Evolutionary conservation across 805 yeast species (phyloP), one percentile per base, ranked within the genome.

Genomic region (Ogataea pignaliae): DNA sequence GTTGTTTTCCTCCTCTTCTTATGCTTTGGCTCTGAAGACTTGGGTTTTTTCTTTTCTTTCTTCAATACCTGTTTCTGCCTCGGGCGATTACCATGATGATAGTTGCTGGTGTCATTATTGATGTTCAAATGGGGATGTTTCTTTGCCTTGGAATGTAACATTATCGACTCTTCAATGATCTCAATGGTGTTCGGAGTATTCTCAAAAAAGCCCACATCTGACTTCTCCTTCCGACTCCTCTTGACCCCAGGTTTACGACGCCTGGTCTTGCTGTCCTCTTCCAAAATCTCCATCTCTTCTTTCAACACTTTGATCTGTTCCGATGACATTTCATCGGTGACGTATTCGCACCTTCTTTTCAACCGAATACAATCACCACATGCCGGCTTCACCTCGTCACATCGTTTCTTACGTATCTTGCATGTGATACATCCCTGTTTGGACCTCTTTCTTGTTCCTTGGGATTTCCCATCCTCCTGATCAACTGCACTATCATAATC

Each of bases 401-500:
- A 78, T 50, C 78, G 68, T 54, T 78, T 79, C 69, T 81, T 82
- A 36, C 88, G 64, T 32, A 76, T 68, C 54, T 82, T 83, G 61
- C 89, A 83, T 0, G 86, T 82, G 33, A 82, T 61, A 57, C 89
- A 83, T 0, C 88, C 88, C n/a, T 68, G 69, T 51, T 67, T 73
- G 1, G 85, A 75, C 49, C 77, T 59, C 51, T 61, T 68, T 9
- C 51, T 45, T 30, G 40, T 16, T 14, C 29, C 18, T 14, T 29
- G 32, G 14, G 14, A 13, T 7, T 26, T 21, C 13, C 29, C 32
- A n/a, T 34, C 34, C 34, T n/a, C 39, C 7, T 21, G 26, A 4
- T 21, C 26, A 7, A 7, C 7, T 7, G 26, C 26, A 21, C 26
- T 21, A 21, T 21, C 26, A 7, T 21, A 21, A 21, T 21, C 26